phyloP scores from a whole-genome alignment of 2,329 filamentous ascomycete genomes.

The Exophiala xenobiotica region DNA sequence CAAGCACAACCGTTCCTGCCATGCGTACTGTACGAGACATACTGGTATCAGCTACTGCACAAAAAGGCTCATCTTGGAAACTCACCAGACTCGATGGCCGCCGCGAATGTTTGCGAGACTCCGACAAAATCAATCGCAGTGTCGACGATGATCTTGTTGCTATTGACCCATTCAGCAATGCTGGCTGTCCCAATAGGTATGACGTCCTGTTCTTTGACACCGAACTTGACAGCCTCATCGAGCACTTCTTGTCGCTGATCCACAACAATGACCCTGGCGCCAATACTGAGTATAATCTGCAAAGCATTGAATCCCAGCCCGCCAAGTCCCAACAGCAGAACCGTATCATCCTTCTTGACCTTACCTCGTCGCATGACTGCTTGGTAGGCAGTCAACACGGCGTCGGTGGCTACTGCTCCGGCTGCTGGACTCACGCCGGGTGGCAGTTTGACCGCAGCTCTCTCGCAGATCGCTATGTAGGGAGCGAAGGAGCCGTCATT shows the following conservation, averaged over 20 bases:
- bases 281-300: slow-evolving; percentile 16
- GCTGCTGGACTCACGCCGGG: neutral
- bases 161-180: slow-evolving; percentile 8
- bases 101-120: slow-evolving; percentile 14
- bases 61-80: neutral
- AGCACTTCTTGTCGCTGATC: slow-evolving; percentile 19
- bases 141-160: slow-evolving; percentile 8
- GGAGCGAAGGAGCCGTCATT: slow-evolving; percentile 18
- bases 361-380: slow-evolving; percentile 10
- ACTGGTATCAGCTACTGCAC: neutral
- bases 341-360: slow-evolving; percentile 9
- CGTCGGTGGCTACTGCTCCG: slow-evolving; percentile 19
- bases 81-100: slow-evolving; percentile 14
- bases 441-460: slow-evolving; percentile 15
- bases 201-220: slow-evolving; percentile 11
- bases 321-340: slow-evolving; percentile 11
- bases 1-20: slow-evolving; percentile 17
- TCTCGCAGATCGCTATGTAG: slow-evolving; percentile 11
- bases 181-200: slow-evolving; percentile 6
- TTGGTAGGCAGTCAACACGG: slow-evolving; percentile 17
- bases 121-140: slow-evolving; percentile 20
- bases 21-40: slow-evolving; percentile 10
- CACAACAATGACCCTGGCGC: slow-evolving; percentile 13
- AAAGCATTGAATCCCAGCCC: slow-evolving; percentile 20
- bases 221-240: slow-evolving; percentile 20